Conservation (phyloP, 2,329 filamentous ascomycete species). For the Cercospora sp. region DNA sequence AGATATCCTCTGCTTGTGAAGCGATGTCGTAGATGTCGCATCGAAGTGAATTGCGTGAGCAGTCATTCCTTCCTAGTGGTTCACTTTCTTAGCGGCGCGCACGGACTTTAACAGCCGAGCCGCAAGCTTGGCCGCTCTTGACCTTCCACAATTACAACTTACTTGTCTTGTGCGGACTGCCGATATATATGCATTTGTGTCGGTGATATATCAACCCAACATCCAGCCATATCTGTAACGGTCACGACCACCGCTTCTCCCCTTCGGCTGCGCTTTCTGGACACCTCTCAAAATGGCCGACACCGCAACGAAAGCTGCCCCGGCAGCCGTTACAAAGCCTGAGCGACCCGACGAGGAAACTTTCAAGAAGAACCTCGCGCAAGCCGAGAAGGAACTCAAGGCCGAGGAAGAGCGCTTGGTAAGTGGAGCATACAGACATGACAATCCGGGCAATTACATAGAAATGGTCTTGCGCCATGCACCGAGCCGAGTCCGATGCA, state of each 20-base stretch:
- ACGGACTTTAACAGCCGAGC: neutral
- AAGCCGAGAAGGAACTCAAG: conserved; percentile 84
- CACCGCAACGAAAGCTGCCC: conserved; percentile 21
- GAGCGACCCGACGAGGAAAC: conserved; percentile 83
- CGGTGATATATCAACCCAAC: conserved; percentile 3
- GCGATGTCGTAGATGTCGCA: neutral
- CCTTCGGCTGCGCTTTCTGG: neutral
- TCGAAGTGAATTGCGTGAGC: neutral
- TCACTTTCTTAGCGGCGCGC: neutral
- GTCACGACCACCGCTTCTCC: neutral
- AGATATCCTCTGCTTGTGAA: neutral
- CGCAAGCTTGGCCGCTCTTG: conserved; percentile 1
- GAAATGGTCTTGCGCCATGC: neutral
- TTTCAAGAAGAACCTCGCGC: conserved; percentile 75
- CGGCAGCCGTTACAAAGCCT: conserved; percentile 58
- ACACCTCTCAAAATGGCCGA: conserved; percentile 31
- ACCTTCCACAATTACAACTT: conserved; percentile 7
- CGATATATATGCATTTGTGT: conserved; percentile 4
- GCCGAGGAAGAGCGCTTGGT: conserved; percentile 65
- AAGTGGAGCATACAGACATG: conserved; percentile 19
- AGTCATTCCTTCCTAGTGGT: neutral
- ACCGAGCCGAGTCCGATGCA: neutral
- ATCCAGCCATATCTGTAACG: neutral
- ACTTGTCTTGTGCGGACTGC: conserved; percentile 1
- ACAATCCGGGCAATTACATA: neutral